phyloP scores from a whole-genome alignment of 331 rosid species.

The Malus hybrid region DNA sequence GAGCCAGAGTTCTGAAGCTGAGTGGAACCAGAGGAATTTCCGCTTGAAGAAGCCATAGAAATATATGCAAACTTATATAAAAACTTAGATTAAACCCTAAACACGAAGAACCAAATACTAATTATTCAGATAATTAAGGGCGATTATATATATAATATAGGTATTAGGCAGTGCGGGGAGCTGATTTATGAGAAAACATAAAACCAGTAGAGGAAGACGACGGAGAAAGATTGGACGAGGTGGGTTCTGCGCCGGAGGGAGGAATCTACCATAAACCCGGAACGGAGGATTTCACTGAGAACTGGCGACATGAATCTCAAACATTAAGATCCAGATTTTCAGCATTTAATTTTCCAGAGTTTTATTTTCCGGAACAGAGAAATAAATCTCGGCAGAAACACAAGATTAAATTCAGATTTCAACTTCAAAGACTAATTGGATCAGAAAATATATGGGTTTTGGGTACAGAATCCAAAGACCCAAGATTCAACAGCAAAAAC shows the following conservation, averaged over 20 bases:
- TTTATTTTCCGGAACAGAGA: no score
- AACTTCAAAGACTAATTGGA: no score
- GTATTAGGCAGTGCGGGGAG: background rate
- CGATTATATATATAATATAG: background rate
- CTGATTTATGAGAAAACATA: constrained; percentile 63
- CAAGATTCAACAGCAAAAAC: background rate
- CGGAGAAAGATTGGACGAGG: constrained; percentile 88
- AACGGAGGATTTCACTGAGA: constrained; percentile 80
- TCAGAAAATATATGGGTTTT: background rate
- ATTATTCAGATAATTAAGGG: background rate
- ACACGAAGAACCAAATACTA: background rate
- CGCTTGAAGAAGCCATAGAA: constrained; percentile 51
- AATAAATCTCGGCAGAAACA: background rate
- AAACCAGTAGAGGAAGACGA: constrained; percentile 87
- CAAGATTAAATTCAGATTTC: no score
- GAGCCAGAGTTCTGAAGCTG: constrained; percentile 44
- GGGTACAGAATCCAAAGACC: background rate
- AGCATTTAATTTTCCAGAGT: constrained; percentile 12
- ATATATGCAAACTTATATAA: background rate
- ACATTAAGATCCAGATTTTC: constrained; percentile 30
- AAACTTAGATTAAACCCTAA: background rate
- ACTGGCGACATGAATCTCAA: constrained; percentile 81
- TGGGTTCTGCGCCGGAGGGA: constrained; percentile 70
- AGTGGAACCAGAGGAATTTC: constrained; percentile 39
- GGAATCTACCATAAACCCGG: constrained; percentile 71